Conservation (phyloP, 495 filamentous ascomycete species). For the Penicillium malachiteum region DNA sequence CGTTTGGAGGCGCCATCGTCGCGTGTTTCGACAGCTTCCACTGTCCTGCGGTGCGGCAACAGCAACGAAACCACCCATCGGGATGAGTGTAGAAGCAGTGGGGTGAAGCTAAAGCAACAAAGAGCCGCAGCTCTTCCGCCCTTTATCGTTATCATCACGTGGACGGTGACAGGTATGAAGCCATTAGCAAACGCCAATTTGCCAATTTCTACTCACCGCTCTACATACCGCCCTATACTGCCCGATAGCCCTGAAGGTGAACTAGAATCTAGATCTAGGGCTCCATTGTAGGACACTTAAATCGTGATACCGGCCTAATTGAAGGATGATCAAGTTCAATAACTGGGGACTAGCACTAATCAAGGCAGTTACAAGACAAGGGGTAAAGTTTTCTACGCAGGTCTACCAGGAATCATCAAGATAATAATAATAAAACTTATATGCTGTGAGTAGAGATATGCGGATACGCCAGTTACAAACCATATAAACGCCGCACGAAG, state of each 20-base stretch:
- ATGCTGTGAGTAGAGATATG: constrained; percentile 21
- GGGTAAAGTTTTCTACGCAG: no score
- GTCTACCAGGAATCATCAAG: background rate
- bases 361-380: no score
- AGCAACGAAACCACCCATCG: constrained; percentile 44
- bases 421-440: background rate
- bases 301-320: no score
- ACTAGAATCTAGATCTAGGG: no score
- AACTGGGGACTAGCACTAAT: no score
- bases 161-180: background rate
- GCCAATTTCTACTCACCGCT: no score
- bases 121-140: constrained; percentile 2
- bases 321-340: no score
- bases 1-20: constrained; percentile 60
- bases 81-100: constrained; percentile 25
- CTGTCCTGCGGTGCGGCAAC: constrained; percentile 38
- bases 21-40: constrained; percentile 43
- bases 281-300: no score
- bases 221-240: no score
- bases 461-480: background rate
- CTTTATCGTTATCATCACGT: background rate
- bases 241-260: no score
- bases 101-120: constrained; percentile 10
- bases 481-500: constrained; percentile 14
- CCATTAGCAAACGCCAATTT: no score